phyloP scores from a whole-genome alignment of 768 basidiomycete genomes.

The Udeniomyces megalosporus region DNA sequence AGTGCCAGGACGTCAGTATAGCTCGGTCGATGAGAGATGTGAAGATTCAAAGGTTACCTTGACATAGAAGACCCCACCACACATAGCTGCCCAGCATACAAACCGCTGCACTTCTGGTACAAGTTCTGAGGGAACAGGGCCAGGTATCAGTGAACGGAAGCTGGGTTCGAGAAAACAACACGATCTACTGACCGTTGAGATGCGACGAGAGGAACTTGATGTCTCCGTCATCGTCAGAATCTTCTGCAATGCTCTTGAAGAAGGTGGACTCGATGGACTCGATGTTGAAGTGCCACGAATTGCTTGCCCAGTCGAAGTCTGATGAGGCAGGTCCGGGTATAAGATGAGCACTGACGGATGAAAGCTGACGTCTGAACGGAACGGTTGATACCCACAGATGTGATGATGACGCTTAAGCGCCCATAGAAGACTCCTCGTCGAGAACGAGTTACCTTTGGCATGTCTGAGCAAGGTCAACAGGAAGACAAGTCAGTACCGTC shows the following conservation, averaged over 20 bases:
- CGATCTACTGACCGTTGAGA: conserved; percentile 42
- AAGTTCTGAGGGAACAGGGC: no score
- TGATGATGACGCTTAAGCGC: conserved; percentile 49
- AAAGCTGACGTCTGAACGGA: no score
- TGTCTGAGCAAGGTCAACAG: not conserved
- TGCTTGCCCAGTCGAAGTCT: conserved; percentile 45
- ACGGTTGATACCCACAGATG: conserved; percentile 23
- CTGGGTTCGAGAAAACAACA: no score
- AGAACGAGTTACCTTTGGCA: conserved; percentile 56
- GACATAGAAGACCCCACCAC: conserved; percentile 31
- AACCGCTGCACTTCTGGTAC: conserved; percentile 51
- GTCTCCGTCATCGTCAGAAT: conserved; percentile 42
- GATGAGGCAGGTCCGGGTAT: conserved; percentile 34
- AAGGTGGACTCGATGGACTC: conserved; percentile 41
- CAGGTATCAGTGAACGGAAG: no score
- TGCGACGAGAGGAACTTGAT: conserved; percentile 45
- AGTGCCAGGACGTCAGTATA: no score
- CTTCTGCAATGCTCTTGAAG: conserved; percentile 32
- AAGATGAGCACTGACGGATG: not conserved
- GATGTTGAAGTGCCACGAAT: conserved; percentile 51
- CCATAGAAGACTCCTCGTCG: conserved; percentile 46
- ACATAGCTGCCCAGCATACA: conserved; percentile 54
- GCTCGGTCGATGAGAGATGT: conserved; percentile 38
- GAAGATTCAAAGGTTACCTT: no score
- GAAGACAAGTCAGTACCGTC: no score